Percentiles rank a stretch among this genome's conserved stretches.
These are phyloP conservation scores for Cordyceps javanica DNA, from an alignment of 2,329 filamentous ascomycete species.

Conservation along the genomic window DNA sequence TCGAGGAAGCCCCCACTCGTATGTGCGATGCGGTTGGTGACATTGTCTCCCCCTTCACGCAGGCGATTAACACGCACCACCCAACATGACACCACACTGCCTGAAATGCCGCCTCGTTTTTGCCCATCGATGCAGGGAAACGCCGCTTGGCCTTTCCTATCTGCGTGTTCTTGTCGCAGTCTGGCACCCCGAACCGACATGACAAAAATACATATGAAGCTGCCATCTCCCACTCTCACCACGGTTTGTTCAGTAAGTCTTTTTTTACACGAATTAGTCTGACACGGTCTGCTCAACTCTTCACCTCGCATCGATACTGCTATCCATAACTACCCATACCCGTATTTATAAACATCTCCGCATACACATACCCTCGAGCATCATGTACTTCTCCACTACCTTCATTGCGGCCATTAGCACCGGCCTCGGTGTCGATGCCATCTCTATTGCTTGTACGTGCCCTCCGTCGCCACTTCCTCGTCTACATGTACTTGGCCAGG, in stretches of 20 bases:
- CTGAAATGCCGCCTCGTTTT: not conserved
- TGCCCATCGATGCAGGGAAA: not conserved
- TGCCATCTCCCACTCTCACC: not conserved
- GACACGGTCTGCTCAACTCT: not conserved
- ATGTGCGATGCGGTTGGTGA: not conserved
- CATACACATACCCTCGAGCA: not conserved
- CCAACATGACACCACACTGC: not conserved
- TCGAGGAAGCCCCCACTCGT: not conserved
- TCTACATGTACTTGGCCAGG: not conserved
- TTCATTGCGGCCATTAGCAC: slow-evolving; percentile 5
- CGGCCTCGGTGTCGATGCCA: slow-evolving; percentile 1
- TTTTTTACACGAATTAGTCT: too few relatives aligned
- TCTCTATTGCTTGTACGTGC: not conserved
- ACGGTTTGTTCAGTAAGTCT: too few relatives aligned
- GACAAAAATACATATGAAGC: not conserved
- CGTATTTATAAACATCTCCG: not conserved
- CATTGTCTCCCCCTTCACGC: not conserved
- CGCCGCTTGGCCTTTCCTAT: slow-evolving; percentile 4
- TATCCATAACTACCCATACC: not conserved
- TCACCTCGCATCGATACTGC: not conserved
- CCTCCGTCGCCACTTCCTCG: not conserved
- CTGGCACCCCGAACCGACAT: not conserved
- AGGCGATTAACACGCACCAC: not conserved
- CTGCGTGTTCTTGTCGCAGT: not conserved
- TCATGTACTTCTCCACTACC: slow-evolving; percentile 8